Percentiles rank a stretch among this genome's conserved stretches.
These are phyloP conservation scores for Cercospora zeae-maydis DNA, from an alignment of 2,329 filamentous ascomycete species.

Conservation along the genomic window DNA sequence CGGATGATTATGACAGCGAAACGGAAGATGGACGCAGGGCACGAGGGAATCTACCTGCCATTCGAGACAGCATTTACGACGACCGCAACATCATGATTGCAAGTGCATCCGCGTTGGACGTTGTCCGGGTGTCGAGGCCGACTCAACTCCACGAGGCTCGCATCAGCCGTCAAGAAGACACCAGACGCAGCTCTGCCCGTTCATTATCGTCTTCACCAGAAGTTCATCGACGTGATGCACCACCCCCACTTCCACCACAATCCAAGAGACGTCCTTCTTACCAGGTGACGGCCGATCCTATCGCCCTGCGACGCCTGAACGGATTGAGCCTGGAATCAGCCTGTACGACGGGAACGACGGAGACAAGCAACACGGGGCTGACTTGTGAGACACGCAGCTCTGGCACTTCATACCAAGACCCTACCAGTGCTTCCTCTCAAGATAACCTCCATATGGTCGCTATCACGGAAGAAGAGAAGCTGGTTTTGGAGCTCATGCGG, in stretches of 20 bases:
- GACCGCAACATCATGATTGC: constrained; percentile 20
- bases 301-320: constrained; percentile 19
- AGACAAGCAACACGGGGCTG: constrained; percentile 7
- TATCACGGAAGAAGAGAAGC: constrained; percentile 50
- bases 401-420: constrained; percentile 5
- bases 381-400: constrained; percentile 14
- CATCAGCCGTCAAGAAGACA: constrained; percentile 7
- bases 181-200: constrained; percentile 11
- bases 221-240: constrained; percentile 3
- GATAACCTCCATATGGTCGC: constrained; percentile 39
- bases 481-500: constrained; percentile 49
- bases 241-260: constrained; percentile 1
- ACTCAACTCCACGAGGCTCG: constrained; percentile 6
- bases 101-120: constrained; percentile 20
- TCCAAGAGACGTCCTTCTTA: not conserved
- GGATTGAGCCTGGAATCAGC: constrained; percentile 17
- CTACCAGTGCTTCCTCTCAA: not conserved
- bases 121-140: constrained; percentile 20
- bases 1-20: constrained; percentile 5
- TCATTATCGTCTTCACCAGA: constrained; percentile 14
- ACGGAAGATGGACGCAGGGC: constrained; percentile 1
- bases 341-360: constrained; percentile 3
- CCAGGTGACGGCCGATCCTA: constrained; percentile 6
- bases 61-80: constrained; percentile 25
- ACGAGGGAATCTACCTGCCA: constrained; percentile 15